Conservation (phyloP, 495 filamentous ascomycete genomes). For the Apiosordaria backusii region DNA sequence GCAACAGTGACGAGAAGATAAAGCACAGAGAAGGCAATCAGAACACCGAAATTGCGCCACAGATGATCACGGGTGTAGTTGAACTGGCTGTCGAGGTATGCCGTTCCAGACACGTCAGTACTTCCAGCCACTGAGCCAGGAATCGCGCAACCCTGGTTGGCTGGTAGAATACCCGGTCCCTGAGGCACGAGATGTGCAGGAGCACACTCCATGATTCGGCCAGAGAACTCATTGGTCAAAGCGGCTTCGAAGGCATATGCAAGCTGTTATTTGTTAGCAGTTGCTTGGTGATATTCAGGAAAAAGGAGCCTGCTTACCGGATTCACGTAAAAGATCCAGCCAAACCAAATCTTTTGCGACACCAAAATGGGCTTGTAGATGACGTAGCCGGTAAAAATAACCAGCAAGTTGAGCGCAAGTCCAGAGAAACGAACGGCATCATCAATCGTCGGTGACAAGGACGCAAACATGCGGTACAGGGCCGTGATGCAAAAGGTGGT, state of each 20-base stretch:
- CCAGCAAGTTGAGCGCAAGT: slow-evolving; percentile 65
- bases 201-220: slow-evolving; percentile 47
- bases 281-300: background rate
- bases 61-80: slow-evolving; percentile 60
- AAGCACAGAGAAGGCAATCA: slow-evolving; percentile 65
- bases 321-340: slow-evolving; percentile 74
- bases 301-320: slow-evolving; percentile 46
- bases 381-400: slow-evolving; percentile 76
- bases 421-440: slow-evolving; percentile 46
- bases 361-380: slow-evolving; percentile 66
- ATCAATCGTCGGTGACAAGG: slow-evolving; percentile 61
- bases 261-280: slow-evolving; percentile 6
- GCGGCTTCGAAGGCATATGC: slow-evolving; percentile 69
- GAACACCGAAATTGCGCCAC: slow-evolving; percentile 78
- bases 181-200: slow-evolving; percentile 54
- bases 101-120: slow-evolving; percentile 52
- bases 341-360: slow-evolving; percentile 60
- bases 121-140: slow-evolving; percentile 54
- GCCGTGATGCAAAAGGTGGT: slow-evolving; percentile 58
- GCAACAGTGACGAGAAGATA: slow-evolving; percentile 67
- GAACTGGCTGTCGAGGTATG: slow-evolving; percentile 57
- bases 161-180: slow-evolving; percentile 48
- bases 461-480: slow-evolving; percentile 72
- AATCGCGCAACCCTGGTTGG: slow-evolving; percentile 58
- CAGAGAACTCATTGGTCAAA: slow-evolving; percentile 66